phyloP scores from a whole-genome alignment of 225 moss, liverwort and hornwort species.

The Climacium dendroides region DNA sequence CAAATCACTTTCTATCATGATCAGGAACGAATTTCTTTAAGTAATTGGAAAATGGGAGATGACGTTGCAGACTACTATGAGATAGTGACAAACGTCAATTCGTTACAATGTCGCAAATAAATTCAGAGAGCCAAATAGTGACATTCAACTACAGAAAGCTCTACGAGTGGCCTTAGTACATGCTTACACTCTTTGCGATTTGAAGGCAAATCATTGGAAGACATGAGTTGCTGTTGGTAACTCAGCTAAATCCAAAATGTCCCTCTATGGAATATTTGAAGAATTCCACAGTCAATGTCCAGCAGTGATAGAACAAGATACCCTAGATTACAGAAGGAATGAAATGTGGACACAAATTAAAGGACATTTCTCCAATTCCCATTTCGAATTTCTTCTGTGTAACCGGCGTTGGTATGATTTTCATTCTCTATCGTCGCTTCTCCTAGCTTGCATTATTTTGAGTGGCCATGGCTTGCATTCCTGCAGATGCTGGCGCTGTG shows the following conservation, averaged over 20 bases:
- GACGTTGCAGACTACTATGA: background rate
- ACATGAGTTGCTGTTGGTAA: too few species aligned
- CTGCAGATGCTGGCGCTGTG: slow-evolving; percentile 45
- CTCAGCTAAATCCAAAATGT: background rate
- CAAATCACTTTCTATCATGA: background rate
- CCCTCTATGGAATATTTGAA: background rate
- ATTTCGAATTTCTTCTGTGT: too few species aligned
- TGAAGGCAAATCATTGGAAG: background rate
- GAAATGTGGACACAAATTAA: background rate
- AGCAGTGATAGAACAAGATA: background rate
- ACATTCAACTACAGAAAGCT: background rate
- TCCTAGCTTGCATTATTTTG: background rate
- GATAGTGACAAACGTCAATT: background rate
- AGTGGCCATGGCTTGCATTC: background rate
- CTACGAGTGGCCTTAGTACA: too few species aligned
- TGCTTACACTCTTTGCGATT: background rate
- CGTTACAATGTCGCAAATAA: too few species aligned
- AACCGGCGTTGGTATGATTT: background rate
- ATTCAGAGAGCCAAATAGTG: background rate
- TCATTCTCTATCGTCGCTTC: background rate
- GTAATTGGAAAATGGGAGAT: background rate
- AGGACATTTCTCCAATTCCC: background rate
- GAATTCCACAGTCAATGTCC: background rate
- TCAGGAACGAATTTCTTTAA: background rate
- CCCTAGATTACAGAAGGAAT: background rate